Conservation (phyloP, 352 stramenopile genomes). For the Phytopythium helicoides region DNA sequence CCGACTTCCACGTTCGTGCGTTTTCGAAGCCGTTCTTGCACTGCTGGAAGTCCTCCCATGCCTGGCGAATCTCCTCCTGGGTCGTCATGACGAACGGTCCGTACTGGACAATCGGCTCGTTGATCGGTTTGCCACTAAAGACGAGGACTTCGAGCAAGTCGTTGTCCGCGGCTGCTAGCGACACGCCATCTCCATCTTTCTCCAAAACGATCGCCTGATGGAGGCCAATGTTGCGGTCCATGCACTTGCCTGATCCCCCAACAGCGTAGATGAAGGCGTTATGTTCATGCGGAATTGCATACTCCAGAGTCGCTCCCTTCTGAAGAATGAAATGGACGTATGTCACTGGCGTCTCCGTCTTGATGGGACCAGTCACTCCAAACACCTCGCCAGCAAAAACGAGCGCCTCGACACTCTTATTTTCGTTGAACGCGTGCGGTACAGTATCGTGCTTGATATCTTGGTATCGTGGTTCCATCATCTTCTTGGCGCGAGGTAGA, state of each 20-base stretch:
- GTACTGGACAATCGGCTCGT: constrained; percentile 61
- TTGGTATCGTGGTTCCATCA: constrained; percentile 43
- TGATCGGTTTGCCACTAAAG: constrained; percentile 46
- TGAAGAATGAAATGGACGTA: constrained; percentile 51
- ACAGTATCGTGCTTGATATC: constrained; percentile 42
- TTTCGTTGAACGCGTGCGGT: constrained; percentile 29
- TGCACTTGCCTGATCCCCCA: constrained; percentile 22
- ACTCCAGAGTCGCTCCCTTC: constrained; percentile 26
- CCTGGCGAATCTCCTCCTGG: constrained; percentile 41
- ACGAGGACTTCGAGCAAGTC: constrained; percentile 47
- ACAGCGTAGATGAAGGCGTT: constrained; percentile 41
- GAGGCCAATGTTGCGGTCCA: constrained; percentile 17
- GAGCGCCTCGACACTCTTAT: constrained; percentile 42
- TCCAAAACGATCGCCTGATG: constrained; percentile 53
- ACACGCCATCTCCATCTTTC: constrained; percentile 42
- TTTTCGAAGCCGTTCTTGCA: constrained; percentile 69
- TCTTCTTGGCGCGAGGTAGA: constrained; percentile 28
- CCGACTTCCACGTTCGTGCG: constrained; percentile 36
- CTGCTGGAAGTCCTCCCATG: constrained; percentile 42
- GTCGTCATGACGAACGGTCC: constrained; percentile 77
- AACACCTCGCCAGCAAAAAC: constrained; percentile 51
- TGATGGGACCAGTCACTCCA: constrained; percentile 27
- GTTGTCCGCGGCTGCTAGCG: constrained; percentile 20
- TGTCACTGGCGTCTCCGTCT: constrained; percentile 39
- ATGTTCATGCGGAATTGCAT: constrained; percentile 32